Evolutionary conservation across 768 basidiomycete genomes (phyloP), one percentile per base, ranked within the genome.

Genomic region (Boletus fagicola): DNA sequence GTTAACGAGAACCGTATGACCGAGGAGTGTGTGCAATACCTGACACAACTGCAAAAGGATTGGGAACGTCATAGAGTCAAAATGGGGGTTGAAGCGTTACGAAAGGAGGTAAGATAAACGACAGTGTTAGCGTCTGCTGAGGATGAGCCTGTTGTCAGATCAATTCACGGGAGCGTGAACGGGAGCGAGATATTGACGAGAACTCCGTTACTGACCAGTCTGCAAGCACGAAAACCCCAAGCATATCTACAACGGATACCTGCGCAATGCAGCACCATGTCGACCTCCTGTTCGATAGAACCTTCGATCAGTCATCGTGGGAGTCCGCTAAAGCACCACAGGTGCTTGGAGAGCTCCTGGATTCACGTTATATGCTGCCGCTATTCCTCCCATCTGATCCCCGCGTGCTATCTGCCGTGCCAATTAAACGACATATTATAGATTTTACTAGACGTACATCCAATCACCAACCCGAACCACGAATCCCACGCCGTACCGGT

Each of bases 31-130:
- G 79, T 84, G 39, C 92, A 97, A 74, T 98, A 98, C 65, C 82
- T 98, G 28, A 89, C 85, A 3, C 96, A 98, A 65, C 77, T 99
- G 10, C 95, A 98, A 74, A 95, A 92, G 68, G 95, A 98, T 69
- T 99, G 96, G 96, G 96, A 99, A 72, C 78, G 92, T 55, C 88
- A 92, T 69, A 80, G 94, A 44, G 85, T 95, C 33, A 90, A 92
- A 68, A 76, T 90, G 33, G 91, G 92, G 4, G 92, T 96, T 10
- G 88, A 92, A 65, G 86, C 87, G 10, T 75, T 94, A 35, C 86
- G 89, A 58, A 90, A 87, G 74, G 91, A 94, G 83, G 90, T 92
- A 58, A 54, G 56, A 15, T 61, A 42, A 48, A 48, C 1, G 20
- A 24, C 48, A 18, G 15, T 53, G 22, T 36, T 40, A n/a, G 22